Base-by-base conservation (phyloP, 371 early-diverging fungal species). In the Quaeritorhiza haematococci region DNA sequence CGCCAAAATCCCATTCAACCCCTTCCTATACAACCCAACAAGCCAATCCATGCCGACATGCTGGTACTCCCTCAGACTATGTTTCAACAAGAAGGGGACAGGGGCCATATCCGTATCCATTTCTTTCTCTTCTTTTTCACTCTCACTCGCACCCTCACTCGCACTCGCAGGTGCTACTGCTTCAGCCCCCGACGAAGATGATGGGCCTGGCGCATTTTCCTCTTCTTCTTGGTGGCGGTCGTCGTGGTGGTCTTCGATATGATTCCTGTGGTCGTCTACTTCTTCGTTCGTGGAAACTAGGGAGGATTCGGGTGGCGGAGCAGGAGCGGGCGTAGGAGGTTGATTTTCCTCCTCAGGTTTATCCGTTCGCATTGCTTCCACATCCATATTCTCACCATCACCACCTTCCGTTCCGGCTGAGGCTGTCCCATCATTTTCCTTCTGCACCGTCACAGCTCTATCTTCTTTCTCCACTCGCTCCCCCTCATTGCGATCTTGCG, bases 11-110 rank as follows among this genome's bases (percentile, higher is more conserved):
- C 99, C 96, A 61, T 97, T 97, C 30, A 98, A 79, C 29, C 94
- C 94, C 64, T 92, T 92, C 55, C 94, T 89, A 76, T 94, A 96
- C 33, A 98, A 76, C 59, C 90, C 91, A 21, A 92, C 85, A 61
- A 99, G 76, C 99, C 98, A 99, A 68, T 97, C 94, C 23, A 97
- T 82, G 44, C 98, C 98, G 5, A 89, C 90, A 35, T 95, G 68
- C 75, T 98, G 98, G 70, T 98, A 93, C 55, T 91, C 90, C 38
- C 89, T 90, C 60, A 97, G 72, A 8, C 79, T 67, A 48, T 50
- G 46, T 41, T 59, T 59, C 27, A 56, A 23, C 19, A 54, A 47
- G 29, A 19, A 42, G 6, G 51, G 51, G 7, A 50, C 19, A 8
- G 32, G 32, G 6, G 51, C 27, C n/a, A 19, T 42, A 34, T 19